These are phyloP conservation scores for Beta lomatogona DNA, from an alignment of 179 eudicot species.

Conservation along the genomic window DNA sequence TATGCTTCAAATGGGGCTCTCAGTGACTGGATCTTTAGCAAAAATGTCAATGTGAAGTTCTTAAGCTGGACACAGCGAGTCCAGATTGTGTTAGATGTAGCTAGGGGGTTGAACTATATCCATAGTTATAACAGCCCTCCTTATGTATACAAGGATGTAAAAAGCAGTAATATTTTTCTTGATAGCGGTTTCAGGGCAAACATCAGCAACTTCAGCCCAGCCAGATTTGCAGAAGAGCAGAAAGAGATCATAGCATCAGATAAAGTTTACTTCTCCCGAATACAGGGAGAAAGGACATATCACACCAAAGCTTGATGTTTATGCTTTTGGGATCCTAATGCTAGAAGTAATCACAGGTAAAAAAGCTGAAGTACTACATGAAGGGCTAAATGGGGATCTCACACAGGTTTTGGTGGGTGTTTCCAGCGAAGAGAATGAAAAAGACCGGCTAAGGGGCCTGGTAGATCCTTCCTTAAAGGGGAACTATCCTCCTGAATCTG, in stretches of 20 bases:
- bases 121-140: conserved; percentile 77
- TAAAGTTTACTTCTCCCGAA: conserved; percentile 78
- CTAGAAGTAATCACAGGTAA: conserved; percentile 71
- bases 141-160: conserved; percentile 66
- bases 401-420: conserved; percentile 40
- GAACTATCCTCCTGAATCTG: conserved; percentile 62
- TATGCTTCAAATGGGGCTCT: conserved; percentile 74
- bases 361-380: conserved; percentile 39
- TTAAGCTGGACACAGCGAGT: conserved; percentile 73
- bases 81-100: conserved; percentile 74
- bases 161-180: conserved; percentile 63
- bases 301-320: conserved; percentile 80
- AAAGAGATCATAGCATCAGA: conserved; percentile 50
- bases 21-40: conserved; percentile 60
- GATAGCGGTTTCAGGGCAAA: conserved; percentile 70
- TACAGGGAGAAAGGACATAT: conserved; percentile 63
- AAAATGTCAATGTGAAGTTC: conserved; percentile 37
- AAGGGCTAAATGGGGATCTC: conserved; percentile 36
- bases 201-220: conserved; percentile 65
- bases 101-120: conserved; percentile 79
- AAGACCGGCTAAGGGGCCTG: conserved; percentile 38
- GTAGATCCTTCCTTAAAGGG: conserved; percentile 68
- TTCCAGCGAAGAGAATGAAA: conserved; percentile 36
- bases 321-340: conserved; percentile 76
- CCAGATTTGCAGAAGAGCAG: conserved; percentile 57